phyloP scores from a whole-genome alignment of 495 filamentous ascomycete genomes.

The Hyaloscypha finlandica region DNA sequence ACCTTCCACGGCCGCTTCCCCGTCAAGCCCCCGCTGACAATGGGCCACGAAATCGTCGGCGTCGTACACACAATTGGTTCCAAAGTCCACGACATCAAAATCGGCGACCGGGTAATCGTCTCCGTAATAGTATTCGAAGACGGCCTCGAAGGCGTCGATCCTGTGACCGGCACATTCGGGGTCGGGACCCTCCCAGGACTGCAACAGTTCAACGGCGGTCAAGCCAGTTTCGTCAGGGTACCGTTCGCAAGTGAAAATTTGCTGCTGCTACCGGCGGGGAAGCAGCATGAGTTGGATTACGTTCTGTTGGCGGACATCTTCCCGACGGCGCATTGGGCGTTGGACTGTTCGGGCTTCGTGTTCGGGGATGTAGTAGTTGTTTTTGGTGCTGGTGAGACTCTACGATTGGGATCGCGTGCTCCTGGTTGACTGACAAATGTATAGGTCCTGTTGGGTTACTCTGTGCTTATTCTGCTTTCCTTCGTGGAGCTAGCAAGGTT shows the following conservation, averaged over 20 bases:
- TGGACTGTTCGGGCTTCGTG: conserved; percentile 38
- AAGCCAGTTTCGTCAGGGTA: conserved; percentile 44
- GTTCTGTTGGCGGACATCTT: conserved; percentile 42
- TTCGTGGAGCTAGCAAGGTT: conserved; percentile 41
- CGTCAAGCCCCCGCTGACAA: conserved; percentile 16
- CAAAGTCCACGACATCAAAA: conserved; percentile 32
- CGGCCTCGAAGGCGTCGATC: conserved; percentile 64
- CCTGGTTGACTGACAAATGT: not conserved
- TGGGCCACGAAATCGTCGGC: conserved; percentile 47
- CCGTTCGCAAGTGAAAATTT: conserved; percentile 42
- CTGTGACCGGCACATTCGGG: conserved; percentile 64
- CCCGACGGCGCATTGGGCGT: conserved; percentile 41
- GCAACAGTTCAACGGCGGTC: conserved; percentile 18
- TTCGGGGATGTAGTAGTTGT: conserved; percentile 45
- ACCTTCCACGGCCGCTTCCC: conserved; percentile 33
- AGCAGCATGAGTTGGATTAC: conserved; percentile 35
- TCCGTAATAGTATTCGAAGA: conserved; percentile 47
- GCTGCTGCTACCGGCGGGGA: conserved; percentile 34
- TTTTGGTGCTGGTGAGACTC: conserved; percentile 37
- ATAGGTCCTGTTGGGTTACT: conserved; percentile 39
- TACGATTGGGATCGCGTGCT: not conserved
- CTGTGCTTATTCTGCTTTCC: conserved; percentile 40
- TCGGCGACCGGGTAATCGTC: conserved; percentile 43
- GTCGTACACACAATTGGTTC: conserved; percentile 39
- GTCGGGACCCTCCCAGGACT: conserved; percentile 78